Conservation (phyloP, 1,139 yeast species). For the Scheffersomyces illinoinensis region DNA sequence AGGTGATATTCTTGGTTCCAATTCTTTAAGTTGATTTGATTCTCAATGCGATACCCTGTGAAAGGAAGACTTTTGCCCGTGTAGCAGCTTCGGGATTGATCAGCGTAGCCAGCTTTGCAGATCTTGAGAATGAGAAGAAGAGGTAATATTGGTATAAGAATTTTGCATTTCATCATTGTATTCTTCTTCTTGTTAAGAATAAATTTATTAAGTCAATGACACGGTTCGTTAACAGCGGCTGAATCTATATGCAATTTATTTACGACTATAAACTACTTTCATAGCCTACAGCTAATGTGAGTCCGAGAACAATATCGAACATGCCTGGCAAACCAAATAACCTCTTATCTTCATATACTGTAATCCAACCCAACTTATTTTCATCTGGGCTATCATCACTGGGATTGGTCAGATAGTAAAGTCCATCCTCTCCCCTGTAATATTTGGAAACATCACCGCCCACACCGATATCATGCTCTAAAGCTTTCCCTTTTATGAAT, state of each 20-base stretch:
- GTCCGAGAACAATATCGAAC: constrained; percentile 56
- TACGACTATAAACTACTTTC: constrained; percentile 23
- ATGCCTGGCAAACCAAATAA: constrained; percentile 36
- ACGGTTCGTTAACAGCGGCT: neutral
- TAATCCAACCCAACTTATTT: constrained; percentile 62
- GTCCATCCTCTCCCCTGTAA: constrained; percentile 58
- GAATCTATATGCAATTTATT: neutral
- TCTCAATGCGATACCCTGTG: constrained; percentile 36
- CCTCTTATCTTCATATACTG: constrained; percentile 51
- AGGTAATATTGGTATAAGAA: neutral
- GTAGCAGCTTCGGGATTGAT: constrained; percentile 7
- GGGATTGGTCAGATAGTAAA: constrained; percentile 43
- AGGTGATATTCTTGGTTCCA: constrained; percentile 21
- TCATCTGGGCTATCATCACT: constrained; percentile 62
- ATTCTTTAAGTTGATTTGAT: constrained; percentile 19
- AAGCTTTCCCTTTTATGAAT: constrained; percentile 6
- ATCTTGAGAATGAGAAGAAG: neutral
- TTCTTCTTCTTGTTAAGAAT: neutral
- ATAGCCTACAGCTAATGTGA: constrained; percentile 56
- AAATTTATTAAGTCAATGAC: neutral
- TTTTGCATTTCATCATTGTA: neutral
- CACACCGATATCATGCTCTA: constrained; percentile 27
- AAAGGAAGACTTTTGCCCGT: constrained; percentile 17
- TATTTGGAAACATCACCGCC: constrained; percentile 36
- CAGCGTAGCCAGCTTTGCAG: neutral